A percentile compares a stretch with the other conserved stretches of the same genome.
These are phyloP conservation scores for Hyphodiscus sp. DNA, from an alignment of 2,329 filamentous ascomycete genomes.

Conservation along the genomic window DNA sequence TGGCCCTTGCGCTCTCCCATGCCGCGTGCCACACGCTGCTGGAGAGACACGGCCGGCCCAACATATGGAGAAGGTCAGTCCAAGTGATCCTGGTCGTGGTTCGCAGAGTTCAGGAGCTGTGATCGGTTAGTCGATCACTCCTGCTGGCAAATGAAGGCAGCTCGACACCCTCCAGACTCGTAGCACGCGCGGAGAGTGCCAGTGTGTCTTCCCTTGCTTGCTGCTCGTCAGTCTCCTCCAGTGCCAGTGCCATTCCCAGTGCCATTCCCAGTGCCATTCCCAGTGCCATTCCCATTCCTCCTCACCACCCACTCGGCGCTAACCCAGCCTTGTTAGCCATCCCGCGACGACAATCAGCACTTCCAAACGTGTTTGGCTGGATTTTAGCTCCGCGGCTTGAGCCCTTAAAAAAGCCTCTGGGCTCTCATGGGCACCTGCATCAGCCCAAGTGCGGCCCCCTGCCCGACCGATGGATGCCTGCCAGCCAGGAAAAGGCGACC, in stretches of 20 bases:
- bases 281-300: not conserved
- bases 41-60: too few species aligned
- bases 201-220: too few species aligned
- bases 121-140: too few species aligned
- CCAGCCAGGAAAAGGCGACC: not conserved
- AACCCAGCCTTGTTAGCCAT: not conserved
- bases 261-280: not conserved
- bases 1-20: not conserved
- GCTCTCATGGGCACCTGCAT: constrained; percentile 12
- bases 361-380: constrained; percentile 13
- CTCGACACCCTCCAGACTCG: too few species aligned
- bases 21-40: not conserved
- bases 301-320: not conserved
- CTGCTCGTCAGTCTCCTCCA: too few species aligned
- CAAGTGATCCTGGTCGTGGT: too few species aligned
- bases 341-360: constrained; percentile 2
- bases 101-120: too few species aligned
- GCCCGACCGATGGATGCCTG: constrained; percentile 7
- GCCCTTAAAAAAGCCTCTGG: constrained; percentile 17
- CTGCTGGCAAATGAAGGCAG: too few species aligned
- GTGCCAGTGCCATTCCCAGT: not conserved
- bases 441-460: not conserved
- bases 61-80: too few species aligned
- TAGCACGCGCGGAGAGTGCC: too few species aligned
- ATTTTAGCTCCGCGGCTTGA: constrained; percentile 11